Evolutionary conservation across 345 rosid genomes (phyloP).

Genomic region (Draba incana): DNA sequence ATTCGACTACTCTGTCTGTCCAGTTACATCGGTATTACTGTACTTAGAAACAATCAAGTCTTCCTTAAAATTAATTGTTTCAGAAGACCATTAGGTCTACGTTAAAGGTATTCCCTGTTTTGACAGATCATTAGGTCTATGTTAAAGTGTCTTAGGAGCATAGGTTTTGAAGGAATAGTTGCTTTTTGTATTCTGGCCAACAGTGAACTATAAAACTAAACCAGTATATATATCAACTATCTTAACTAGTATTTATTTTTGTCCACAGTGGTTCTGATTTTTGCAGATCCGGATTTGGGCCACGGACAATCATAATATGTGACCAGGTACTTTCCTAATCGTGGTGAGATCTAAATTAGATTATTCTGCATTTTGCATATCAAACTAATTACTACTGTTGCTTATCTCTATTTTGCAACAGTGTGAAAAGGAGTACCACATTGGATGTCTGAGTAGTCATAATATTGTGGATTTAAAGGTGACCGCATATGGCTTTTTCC

Average conservation of each 20-base stretch:
- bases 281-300: conserved; percentile 91
- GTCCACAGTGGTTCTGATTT: conserved; percentile 77
- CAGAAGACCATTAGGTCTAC: conserved; percentile 5
- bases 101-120: conserved; percentile 18
- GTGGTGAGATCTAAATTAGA: conserved; percentile 4
- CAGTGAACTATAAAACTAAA: conserved; percentile 11
- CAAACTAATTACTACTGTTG: conserved; percentile 22
- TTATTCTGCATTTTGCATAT: conserved; percentile 17
- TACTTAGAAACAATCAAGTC: conserved; percentile 19
- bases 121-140: conserved; percentile 4
- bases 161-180: conserved; percentile 8
- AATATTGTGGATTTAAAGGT: conserved; percentile 90
- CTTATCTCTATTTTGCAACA: conserved; percentile 37
- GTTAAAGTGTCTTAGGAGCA: neutral
- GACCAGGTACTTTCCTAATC: conserved; percentile 74
- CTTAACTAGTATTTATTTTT: conserved; percentile 19
- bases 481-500: conserved; percentile 24
- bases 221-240: conserved; percentile 11
- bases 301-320: conserved; percentile 89
- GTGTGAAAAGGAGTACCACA: conserved; percentile 91
- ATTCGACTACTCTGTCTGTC: conserved; percentile 4
- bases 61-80: conserved; percentile 10
- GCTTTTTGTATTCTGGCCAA: conserved; percentile 24
- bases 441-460: conserved; percentile 88
- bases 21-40: conserved; percentile 11